Conservation (phyloP, 1,284 basidiomycete species). For the Trichosporon inkin region DNA sequence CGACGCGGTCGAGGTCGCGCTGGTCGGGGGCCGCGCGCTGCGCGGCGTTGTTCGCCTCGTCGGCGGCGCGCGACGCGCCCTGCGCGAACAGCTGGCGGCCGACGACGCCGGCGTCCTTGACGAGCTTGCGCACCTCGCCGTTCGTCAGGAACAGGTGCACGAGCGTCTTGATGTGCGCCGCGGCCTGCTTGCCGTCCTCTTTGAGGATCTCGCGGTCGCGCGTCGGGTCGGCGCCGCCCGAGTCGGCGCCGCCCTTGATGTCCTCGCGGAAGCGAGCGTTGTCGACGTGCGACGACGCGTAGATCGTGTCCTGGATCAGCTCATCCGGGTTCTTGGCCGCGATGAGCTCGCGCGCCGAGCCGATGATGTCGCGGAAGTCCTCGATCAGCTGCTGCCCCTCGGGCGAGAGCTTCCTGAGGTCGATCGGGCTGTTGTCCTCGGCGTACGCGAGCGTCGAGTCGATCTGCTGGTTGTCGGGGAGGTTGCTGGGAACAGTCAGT, state of each 20-base stretch:
- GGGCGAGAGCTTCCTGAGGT: conserved; percentile 62
- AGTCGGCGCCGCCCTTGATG: conserved; percentile 1
- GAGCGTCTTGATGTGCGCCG: conserved; percentile 78
- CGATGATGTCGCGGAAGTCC: conserved; percentile 58
- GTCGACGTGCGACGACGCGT: conserved; percentile 39
- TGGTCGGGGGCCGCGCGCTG: conserved; percentile 54
- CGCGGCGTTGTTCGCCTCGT: conserved; percentile 30
- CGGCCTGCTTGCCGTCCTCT: conserved; percentile 63
- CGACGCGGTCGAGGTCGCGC: conserved; percentile 62
- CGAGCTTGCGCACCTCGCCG: conserved; percentile 82
- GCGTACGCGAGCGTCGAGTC: conserved; percentile 68
- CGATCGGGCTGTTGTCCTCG: conserved; percentile 63
- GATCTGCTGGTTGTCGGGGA: conserved; percentile 77
- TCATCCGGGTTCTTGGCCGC: conserved; percentile 81
- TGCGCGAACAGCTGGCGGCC: conserved; percentile 82
- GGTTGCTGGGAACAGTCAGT: conserved; percentile 49
- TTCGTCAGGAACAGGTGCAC: conserved; percentile 80
- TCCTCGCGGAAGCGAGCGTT: neutral
- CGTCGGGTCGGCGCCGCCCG: conserved; percentile 38
- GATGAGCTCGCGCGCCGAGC: conserved; percentile 60
- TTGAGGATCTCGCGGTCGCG: conserved; percentile 55
- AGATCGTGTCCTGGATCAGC: conserved; percentile 80
- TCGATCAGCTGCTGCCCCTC: conserved; percentile 72
- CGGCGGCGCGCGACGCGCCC: conserved; percentile 69
- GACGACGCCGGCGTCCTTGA: conserved; percentile 73